Evolutionary conservation across 352 stramenopile species (phyloP).

Genomic region (Pythium chondricola): DNA sequence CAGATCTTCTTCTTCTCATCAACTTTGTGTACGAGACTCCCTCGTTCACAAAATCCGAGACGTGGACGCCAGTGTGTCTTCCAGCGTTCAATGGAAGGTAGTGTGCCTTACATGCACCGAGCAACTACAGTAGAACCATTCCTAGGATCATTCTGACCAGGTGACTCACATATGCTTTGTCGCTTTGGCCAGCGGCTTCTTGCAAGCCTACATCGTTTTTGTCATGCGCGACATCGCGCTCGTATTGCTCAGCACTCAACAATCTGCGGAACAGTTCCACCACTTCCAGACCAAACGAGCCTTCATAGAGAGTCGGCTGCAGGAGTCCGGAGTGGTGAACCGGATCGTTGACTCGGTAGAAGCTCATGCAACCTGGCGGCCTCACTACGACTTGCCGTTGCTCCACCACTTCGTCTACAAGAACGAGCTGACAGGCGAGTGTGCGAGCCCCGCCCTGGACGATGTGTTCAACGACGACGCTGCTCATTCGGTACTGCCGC

Average conservation of each 20-base stretch:
- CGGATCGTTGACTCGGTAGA: slow-evolving; percentile 30
- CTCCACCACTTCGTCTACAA: slow-evolving; percentile 68
- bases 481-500: slow-evolving; percentile 19
- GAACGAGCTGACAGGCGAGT: slow-evolving; percentile 60
- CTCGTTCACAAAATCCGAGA: slow-evolving; percentile 54
- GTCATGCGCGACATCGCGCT: slow-evolving; percentile 46
- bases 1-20: slow-evolving; percentile 58
- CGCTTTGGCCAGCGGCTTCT: slow-evolving; percentile 39
- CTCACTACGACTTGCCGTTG: slow-evolving; percentile 45
- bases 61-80: slow-evolving; percentile 68
- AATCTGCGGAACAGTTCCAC: slow-evolving; percentile 63
- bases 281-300: slow-evolving; percentile 57
- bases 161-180: background rate
- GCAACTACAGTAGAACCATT: background rate
- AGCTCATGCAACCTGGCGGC: slow-evolving; percentile 30
- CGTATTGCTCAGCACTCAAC: slow-evolving; percentile 60
- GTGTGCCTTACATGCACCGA: background rate
- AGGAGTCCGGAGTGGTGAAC: slow-evolving; percentile 30
- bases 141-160: no score
- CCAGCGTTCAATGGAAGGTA: slow-evolving; percentile 58
- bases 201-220: slow-evolving; percentile 74
- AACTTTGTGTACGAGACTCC: slow-evolving; percentile 73
- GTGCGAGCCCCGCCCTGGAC: slow-evolving; percentile 27
- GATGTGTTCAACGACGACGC: slow-evolving; percentile 42
- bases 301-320: slow-evolving; percentile 34